Evolutionary conservation across 2,329 filamentous ascomycete species (phyloP), one percentile per base, ranked within the genome.

Genomic region (Stachybotrys echinatus): DNA sequence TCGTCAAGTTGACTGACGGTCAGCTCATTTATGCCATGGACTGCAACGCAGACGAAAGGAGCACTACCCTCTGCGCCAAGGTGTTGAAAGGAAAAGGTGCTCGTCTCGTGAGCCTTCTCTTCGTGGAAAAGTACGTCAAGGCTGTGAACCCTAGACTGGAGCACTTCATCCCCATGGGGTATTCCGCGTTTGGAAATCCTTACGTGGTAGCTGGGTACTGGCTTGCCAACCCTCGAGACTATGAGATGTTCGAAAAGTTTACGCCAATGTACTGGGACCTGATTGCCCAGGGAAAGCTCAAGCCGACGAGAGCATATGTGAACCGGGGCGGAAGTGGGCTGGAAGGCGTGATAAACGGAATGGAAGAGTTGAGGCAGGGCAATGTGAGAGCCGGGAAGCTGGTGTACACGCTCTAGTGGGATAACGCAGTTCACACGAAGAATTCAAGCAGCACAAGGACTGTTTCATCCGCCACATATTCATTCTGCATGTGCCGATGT

Each of bases 371-470:
- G 48, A 56, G 54, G 51, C 55, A 61, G n/a, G 62, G 61, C 6
- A 54, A 61, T 58, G 62, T 73, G 27, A 71, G 68, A 49, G 72
- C 63, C 6, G 65, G 65, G 22, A 75, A 74, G 61, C 57, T 75
- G 50, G 72, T 75, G 4, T 74, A 72, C 55, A 72, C 22, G 17
- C 27, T 31, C 7, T 31, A 31, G 27, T n/a, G n/a, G n/a, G n/a
- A n/a, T n/a, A n/a, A n/a, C n/a, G n/a, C n/a, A n/a, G n/a, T n/a
- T n/a, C n/a, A n/a, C n/a, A n/a, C n/a, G n/a, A n/a, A n/a, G n/a
- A n/a, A n/a, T n/a, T n/a, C n/a, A n/a, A n/a, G n/a, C n/a, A n/a
- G n/a, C n/a, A n/a, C n/a, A n/a, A n/a, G n/a, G n/a, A n/a, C n/a
- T n/a, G n/a, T n/a, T n/a, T n/a, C n/a, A n/a, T n/a, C n/a, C n/a